Conservation (phyloP, 148 eudicot genomes). For the Rhododendron simsii region DNA sequence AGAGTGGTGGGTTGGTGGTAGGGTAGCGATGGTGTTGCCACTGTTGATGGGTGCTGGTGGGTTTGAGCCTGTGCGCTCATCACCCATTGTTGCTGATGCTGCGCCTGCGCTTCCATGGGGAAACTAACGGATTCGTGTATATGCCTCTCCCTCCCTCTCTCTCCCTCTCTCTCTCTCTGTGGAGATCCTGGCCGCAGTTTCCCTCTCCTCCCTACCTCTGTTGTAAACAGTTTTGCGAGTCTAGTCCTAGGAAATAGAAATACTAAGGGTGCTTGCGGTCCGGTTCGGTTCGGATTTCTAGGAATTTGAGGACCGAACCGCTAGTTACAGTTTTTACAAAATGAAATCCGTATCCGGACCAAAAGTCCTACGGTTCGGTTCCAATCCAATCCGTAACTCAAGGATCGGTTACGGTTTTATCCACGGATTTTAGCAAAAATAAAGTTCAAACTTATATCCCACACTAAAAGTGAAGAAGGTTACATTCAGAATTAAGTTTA, state of each 20-base stretch:
- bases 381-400: no score
- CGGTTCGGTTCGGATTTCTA: no score
- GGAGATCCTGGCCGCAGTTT: background rate
- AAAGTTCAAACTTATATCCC: no score
- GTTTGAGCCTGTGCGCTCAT: constrained; percentile 16
- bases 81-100: constrained; percentile 15
- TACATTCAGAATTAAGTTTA: no score
- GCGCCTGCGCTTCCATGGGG: constrained; percentile 13
- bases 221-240: background rate
- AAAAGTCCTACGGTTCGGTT: no score
- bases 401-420: no score
- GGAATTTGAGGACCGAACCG: no score
- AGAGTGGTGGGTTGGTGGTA: constrained; percentile 82
- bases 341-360: no score
- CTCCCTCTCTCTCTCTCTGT: background rate
- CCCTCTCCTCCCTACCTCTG: background rate
- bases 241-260: background rate
- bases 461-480: no score
- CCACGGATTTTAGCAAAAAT: no score
- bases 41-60: constrained; percentile 8
- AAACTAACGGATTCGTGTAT: background rate
- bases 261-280: no score
- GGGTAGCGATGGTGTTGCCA: constrained; percentile 19
- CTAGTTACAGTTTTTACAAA: no score
- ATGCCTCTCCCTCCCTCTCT: background rate